Evolutionary conservation across 345 rosid genomes (phyloP).

Genomic region (Gossypium arboreum): DNA sequence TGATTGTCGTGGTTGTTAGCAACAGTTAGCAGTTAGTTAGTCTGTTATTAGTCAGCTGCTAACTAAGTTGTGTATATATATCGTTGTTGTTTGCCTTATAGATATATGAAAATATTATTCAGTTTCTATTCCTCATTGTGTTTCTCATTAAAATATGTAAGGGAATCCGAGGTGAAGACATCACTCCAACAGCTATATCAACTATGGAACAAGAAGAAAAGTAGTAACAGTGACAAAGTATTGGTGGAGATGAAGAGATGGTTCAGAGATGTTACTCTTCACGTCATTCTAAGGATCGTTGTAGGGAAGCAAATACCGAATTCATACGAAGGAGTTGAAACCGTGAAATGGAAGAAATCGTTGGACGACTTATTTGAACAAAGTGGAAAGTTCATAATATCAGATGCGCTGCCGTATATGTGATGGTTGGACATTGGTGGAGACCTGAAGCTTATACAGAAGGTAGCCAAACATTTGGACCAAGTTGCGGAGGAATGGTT

Average conservation of each 20-base stretch:
- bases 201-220: conserved; percentile 2
- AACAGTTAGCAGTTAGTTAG: no score
- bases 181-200: conserved; percentile 10
- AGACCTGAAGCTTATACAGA: conserved; percentile 27
- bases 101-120: no score
- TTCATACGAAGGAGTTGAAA: not conserved
- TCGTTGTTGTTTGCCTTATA: no score
- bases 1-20: no score
- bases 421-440: conserved; percentile 36
- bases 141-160: not conserved
- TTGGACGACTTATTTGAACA: conserved; percentile 20
- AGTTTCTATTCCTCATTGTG: no score
- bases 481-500: conserved; percentile 21
- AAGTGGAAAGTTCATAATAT: conserved; percentile 15
- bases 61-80: no score
- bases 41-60: no score
- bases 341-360: not conserved
- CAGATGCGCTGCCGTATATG: conserved; percentile 33
- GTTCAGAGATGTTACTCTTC: conserved; percentile 26
- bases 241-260: conserved; percentile 31
- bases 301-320: conserved; percentile 21
- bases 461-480: conserved; percentile 21
- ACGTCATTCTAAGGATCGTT: conserved; percentile 28
- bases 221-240: not conserved
- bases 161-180: conserved; percentile 18